Evolutionary conservation across 2,329 filamentous ascomycete genomes (phyloP).

Genomic region (Bimuria novae-zelandiae): DNA sequence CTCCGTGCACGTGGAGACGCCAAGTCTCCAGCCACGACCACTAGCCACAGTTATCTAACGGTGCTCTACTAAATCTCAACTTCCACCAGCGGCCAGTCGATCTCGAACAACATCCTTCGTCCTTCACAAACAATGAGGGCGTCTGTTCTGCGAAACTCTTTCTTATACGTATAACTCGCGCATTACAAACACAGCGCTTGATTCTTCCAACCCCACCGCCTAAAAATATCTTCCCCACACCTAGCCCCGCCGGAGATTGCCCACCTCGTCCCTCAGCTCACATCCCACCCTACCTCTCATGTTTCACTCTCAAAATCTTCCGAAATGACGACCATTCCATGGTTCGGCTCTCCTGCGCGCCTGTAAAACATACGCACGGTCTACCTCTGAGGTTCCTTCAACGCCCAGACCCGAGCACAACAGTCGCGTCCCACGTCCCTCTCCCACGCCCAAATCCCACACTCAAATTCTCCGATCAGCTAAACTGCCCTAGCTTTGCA

Average conservation of each 20-base stretch:
- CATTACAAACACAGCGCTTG: not conserved
- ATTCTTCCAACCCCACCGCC: not conserved
- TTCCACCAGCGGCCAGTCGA: not conserved
- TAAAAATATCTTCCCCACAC: conserved; percentile 7
- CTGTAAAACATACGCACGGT: no score
- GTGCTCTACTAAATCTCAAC: not conserved
- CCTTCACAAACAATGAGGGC: no score
- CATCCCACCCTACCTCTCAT: not conserved
- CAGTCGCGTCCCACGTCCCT: not conserved
- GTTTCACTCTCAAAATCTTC: not conserved
- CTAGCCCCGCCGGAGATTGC: conserved; percentile 6
- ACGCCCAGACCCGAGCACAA: not conserved
- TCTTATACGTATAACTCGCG: not conserved
- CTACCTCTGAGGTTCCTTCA: not conserved
- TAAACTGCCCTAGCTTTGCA: not conserved
- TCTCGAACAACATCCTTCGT: not conserved
- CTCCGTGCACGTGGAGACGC: conserved; percentile 11
- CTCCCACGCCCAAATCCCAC: not conserved
- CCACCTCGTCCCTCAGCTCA: conserved; percentile 1
- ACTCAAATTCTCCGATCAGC: not conserved
- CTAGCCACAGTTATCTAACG: conserved; percentile 1
- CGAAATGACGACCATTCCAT: conserved; percentile 1
- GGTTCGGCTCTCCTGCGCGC: no score
- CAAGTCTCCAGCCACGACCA: conserved; percentile 7
- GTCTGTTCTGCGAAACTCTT: not conserved